phyloP scores from a whole-genome alignment of 1,139 yeast genomes.

The Debaryomyces psychrophilus region DNA sequence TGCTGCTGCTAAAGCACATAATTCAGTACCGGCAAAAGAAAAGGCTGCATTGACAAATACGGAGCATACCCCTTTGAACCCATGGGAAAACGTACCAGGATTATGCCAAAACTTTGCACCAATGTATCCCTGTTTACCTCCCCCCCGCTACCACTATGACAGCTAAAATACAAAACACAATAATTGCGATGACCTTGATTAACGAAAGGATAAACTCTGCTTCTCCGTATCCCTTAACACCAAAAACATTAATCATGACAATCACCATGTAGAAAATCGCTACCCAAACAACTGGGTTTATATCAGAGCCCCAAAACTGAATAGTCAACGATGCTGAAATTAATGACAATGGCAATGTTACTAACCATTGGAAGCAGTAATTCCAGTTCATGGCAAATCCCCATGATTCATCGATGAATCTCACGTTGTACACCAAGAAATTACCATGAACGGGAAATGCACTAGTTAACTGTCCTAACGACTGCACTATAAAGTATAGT shows the following conservation, averaged over 20 bases:
- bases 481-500: slow-evolving; percentile 57
- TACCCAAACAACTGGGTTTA: slow-evolving; percentile 50
- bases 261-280: slow-evolving; percentile 43
- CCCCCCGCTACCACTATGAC: slow-evolving; percentile 46
- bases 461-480: slow-evolving; percentile 67
- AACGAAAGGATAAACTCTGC: slow-evolving; percentile 46
- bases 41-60: slow-evolving; percentile 87
- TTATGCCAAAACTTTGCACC: slow-evolving; percentile 45
- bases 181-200: slow-evolving; percentile 46
- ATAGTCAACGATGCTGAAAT: slow-evolving; percentile 49
- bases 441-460: slow-evolving; percentile 61
- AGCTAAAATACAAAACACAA: slow-evolving; percentile 46
- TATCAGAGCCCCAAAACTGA: slow-evolving; percentile 40
- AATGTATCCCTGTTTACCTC: slow-evolving; percentile 43
- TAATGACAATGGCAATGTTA: slow-evolving; percentile 48
- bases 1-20: slow-evolving; percentile 81
- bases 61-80: slow-evolving; percentile 81
- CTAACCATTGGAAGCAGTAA: slow-evolving; percentile 36
- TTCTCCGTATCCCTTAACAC: slow-evolving; percentile 51
- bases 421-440: slow-evolving; percentile 38
- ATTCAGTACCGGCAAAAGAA: slow-evolving; percentile 82
- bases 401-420: slow-evolving; percentile 35
- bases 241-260: slow-evolving; percentile 43
- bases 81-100: slow-evolving; percentile 54
- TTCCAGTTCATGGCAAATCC: slow-evolving; percentile 40